Evolutionary conservation across 2,329 filamentous ascomycete genomes (phyloP), one percentile per base, ranked within the genome.

Genomic region (Chaetomium olivaceum): DNA sequence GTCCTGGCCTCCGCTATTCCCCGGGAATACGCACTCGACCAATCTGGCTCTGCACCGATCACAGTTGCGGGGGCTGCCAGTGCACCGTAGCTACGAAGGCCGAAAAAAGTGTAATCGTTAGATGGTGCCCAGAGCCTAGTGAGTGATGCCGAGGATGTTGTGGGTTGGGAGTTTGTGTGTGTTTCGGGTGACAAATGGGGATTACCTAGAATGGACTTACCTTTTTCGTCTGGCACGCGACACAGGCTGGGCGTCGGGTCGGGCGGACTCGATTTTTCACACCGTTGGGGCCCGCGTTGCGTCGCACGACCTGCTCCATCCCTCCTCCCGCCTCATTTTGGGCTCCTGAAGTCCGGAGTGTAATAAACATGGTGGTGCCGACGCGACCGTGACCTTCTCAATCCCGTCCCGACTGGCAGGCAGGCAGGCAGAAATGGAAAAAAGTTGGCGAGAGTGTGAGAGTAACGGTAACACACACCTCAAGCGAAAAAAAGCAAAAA

Each of bases 251-350:
- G 21, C 62, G 62, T 25, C 62, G 62, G 33, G 46, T 36, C 2
- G 31, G 31, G 29, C 55, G 62, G 36, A 16, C 56, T 33, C 54
- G 59, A 33, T 55, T 36, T 55, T 51, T 57, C n/a, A 25, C 23
- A 36, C 36, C 29, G 14, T 48, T 48, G 29, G 55, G 64, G 14
- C 60, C 59, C 36, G 60, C 60, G 50, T 60, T 66, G 25, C 60
- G 59, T 55, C 60, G 64, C 25, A 52, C 64, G 43, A 66, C 60
- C 39, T 66, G 59, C 31, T 61, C 64, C 64, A 66, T 66, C 3
- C 39, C 39, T 43, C 64, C 63, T 14, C 63, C 52, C n/a, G 46
- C 54, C 55, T 50, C 63, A 48, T 58, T 33, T 33, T 36, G 56
- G 33, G 48, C 25, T 6, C 56, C 56, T 25, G 62, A 63, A n/a